Base-by-base conservation (phyloP, 2,329 filamentous ascomycete genomes). In the Chrysosporium queenslandicum region DNA sequence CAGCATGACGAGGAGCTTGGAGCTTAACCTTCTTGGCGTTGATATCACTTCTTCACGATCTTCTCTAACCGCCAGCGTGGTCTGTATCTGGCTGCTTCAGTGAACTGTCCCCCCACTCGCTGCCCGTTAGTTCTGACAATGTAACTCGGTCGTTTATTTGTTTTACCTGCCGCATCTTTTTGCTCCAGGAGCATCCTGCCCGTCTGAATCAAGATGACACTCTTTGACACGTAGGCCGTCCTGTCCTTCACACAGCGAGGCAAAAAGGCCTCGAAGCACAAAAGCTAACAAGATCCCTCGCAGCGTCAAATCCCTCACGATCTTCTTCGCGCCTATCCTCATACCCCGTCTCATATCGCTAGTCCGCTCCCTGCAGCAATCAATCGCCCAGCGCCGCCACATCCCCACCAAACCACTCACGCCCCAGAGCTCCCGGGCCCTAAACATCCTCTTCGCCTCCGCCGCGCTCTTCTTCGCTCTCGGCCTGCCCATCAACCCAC, bases 401-500 rank as follows among this genome's bases (percentile, higher is more conserved):
- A 70, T 68, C 7, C 63, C 67, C 25, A 67, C 69, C 1, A 62
- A 67, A 16, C 65, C 68, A 20, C 58, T 72, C 1, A 65, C 69
- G 3, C 41, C 60, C 11, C 60, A 61, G 29, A 65, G 70, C 21
- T 55, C 61, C 32, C 66, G 66, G 29, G 69, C 70, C 5, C 59
- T 75, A 41, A 75, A 74, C 53, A 62, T 80, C 59, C 63, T 81
- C 54, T 77, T 80, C 66, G 63, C 78, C 59, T 72, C 75, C 56
- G 74, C 74, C 42, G 58, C 74, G 41, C 56, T 77, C 53, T 78
- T 75, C 59, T 67, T 86, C 48, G 61, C 82, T 54, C 77, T 80
- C 54, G 82, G 85, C 14, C 71, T 91, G 0, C 83, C 87, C 0
- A 82, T 88, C 63, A 74, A 79, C 4, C 85, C 86, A 3, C 61